Conservation (phyloP, 257 asterid species). For the Jasminum sambac region DNA sequence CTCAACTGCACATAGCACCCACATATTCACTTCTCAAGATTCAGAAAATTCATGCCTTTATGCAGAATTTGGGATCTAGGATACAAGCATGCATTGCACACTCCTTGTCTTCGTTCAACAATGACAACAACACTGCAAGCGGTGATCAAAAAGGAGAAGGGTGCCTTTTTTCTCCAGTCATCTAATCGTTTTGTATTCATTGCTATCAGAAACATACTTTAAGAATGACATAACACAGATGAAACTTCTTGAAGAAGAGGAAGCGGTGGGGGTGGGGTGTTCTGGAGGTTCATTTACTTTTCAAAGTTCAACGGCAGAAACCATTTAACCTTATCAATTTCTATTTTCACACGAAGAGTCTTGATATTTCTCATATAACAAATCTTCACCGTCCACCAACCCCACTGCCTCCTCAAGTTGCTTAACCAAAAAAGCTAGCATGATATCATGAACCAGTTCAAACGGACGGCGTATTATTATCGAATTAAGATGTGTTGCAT, state of each 20-base stretch:
- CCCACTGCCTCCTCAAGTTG: neutral
- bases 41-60: neutral
- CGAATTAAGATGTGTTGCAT: neutral
- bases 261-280: no score
- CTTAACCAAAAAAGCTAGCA: neutral
- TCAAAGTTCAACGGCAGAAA: neutral
- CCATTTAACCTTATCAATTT: neutral
- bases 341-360: neutral
- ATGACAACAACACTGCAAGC: neutral
- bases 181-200: neutral
- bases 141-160: neutral
- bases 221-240: neutral
- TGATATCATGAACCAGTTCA: neutral
- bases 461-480: neutral
- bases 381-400: no score
- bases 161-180: neutral
- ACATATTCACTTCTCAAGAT: constrained; percentile 19
- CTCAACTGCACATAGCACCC: constrained; percentile 51
- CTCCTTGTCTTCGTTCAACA: neutral
- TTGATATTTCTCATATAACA: neutral
- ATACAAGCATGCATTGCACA: neutral
- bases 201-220: neutral
- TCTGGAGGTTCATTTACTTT: neutral
- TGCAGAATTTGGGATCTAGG: neutral
- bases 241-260: neutral